Evolutionary conservation across 2,329 filamentous ascomycete genomes (phyloP).

Genomic region (Arthrinium puccinioides): DNA sequence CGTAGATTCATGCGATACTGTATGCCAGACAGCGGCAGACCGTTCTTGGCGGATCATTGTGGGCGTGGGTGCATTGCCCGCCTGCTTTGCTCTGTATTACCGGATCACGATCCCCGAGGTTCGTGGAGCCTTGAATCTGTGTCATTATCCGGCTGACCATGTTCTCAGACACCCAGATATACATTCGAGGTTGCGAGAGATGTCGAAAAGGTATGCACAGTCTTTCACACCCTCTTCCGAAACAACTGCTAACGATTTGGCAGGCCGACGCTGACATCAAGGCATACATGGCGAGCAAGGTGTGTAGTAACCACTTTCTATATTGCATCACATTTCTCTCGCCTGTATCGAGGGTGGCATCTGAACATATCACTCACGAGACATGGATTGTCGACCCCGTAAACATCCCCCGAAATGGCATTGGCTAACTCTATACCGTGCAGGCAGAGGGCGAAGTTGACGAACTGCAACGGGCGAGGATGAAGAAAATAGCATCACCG

Average conservation of each 20-base stretch:
- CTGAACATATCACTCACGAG: no score
- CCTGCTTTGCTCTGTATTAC: conserved; percentile 75
- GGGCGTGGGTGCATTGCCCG: conserved; percentile 71
- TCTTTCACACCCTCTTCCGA: no score
- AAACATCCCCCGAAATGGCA: no score
- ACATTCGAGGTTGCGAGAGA: conserved; percentile 76
- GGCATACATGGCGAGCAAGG: conserved; percentile 44
- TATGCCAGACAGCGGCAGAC: conserved; percentile 65
- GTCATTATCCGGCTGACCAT: no score
- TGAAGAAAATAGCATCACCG: conserved; percentile 43
- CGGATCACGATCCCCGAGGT: conserved; percentile 81
- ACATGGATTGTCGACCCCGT: no score
- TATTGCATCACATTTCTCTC: no score
- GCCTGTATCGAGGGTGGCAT: no score
- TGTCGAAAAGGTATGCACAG: conserved; percentile 65
- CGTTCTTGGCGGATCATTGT: conserved; percentile 78
- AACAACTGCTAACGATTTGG: no score
- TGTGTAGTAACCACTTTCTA: no score
- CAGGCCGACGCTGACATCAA: conserved; percentile 67
- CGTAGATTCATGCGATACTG: conserved; percentile 44
- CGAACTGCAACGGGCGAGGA: conserved; percentile 39
- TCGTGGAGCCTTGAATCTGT: no score
- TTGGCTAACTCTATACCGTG: no score
- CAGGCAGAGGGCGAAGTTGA: conserved; percentile 41
- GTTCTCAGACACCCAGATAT: conserved; percentile 73